These are phyloP conservation scores for Metarhizium sp. DNA, from an alignment of 2,329 filamentous ascomycete genomes.

Conservation along the genomic window DNA sequence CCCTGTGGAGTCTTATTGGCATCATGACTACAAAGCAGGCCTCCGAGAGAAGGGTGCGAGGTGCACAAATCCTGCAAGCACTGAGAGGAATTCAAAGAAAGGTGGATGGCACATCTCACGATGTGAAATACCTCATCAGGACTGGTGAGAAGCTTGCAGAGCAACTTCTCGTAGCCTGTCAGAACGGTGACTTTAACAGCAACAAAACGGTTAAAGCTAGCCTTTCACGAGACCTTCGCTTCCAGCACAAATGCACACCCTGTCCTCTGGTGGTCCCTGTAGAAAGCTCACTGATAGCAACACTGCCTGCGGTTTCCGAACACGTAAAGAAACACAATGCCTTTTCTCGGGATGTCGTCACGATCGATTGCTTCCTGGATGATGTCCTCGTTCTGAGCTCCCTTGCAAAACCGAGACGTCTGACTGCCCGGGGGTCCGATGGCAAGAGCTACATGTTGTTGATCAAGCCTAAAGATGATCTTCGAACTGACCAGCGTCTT, in stretches of 20 bases:
- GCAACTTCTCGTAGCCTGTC: constrained; percentile 71
- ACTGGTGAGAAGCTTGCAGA: constrained; percentile 77
- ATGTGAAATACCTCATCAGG: constrained; percentile 62
- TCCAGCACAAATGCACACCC: constrained; percentile 76
- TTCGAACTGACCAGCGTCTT: constrained; percentile 91
- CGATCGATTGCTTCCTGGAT: constrained; percentile 71
- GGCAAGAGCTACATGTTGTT: constrained; percentile 82
- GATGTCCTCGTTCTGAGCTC: constrained; percentile 87
- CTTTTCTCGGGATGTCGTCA: constrained; percentile 79
- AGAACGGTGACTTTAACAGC: constrained; percentile 62
- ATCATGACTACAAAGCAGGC: constrained; percentile 72
- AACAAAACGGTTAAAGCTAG: constrained; percentile 61
- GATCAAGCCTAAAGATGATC: constrained; percentile 96
- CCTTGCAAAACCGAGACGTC: constrained; percentile 81
- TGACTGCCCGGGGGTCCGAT: constrained; percentile 82
- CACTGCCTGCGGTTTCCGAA: constrained; percentile 65
- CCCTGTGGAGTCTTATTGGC: constrained; percentile 83
- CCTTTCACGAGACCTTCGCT: constrained; percentile 66
- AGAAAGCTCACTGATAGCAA: constrained; percentile 74
- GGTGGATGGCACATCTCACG: constrained; percentile 39
- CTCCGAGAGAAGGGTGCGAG: constrained; percentile 50
- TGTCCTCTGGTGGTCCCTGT: constrained; percentile 83
- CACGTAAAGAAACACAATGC: constrained; percentile 70
- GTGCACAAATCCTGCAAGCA: constrained; percentile 40
- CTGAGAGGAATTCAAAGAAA: constrained; percentile 40